Evolutionary conservation across 805 yeast genomes (phyloP).

Genomic region (Candida nanaspora): DNA sequence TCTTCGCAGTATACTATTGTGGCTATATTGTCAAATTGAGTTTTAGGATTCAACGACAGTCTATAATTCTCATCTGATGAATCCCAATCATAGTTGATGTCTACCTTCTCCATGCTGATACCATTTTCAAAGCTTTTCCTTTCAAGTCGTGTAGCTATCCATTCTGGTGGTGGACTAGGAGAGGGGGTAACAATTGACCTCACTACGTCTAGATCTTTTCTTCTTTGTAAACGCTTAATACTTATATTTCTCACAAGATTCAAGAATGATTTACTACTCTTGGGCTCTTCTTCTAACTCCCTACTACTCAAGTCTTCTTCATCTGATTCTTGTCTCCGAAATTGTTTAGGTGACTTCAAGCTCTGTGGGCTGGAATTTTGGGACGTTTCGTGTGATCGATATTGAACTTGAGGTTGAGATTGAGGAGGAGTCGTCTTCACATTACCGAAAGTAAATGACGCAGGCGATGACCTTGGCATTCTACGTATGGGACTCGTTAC

Average conservation of each 20-base stretch:
- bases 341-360: too few relatives aligned
- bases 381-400: too few relatives aligned
- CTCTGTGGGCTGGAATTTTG: too few relatives aligned
- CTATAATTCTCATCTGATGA: background rate
- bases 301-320: background rate
- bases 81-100: background rate
- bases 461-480: background rate
- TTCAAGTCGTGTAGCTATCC: background rate
- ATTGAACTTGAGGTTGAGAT: background rate
- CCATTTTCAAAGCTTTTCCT: background rate
- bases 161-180: background rate
- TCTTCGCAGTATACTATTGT: background rate
- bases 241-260: background rate
- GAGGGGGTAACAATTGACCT: background rate
- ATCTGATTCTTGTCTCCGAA: too few relatives aligned
- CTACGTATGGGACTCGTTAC: background rate
- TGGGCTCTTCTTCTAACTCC: background rate
- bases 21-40: background rate
- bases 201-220: background rate
- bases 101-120: background rate
- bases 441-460: background rate
- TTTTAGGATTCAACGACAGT: background rate
- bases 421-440: background rate
- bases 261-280: background rate
- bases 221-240: background rate